phyloP scores from a whole-genome alignment of 352 stramenopile species.

The Achlya hypogyna region DNA sequence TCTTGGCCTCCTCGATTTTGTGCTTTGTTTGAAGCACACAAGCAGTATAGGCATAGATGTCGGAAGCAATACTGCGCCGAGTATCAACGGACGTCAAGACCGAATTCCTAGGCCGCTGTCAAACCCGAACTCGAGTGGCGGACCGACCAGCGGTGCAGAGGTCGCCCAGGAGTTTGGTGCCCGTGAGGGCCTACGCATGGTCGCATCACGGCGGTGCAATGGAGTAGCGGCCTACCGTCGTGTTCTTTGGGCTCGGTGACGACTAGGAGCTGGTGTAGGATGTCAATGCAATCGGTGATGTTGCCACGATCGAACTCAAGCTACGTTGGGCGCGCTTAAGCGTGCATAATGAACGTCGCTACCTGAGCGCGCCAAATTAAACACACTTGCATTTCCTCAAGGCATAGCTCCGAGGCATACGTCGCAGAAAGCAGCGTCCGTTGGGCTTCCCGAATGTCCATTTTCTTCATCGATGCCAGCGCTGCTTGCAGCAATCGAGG shows the following conservation, averaged over 20 bases:
- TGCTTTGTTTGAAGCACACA: not conserved
- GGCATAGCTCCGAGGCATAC: not conserved
- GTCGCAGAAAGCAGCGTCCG: conserved; percentile 6
- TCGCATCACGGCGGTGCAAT: not conserved
- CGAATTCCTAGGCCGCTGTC: not conserved
- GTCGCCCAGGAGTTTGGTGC: not conserved
- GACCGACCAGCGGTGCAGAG: not conserved
- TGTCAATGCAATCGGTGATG: not conserved
- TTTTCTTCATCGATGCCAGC: not conserved
- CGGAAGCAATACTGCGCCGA: not conserved
- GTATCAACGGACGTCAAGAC: not conserved
- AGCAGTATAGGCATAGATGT: conserved; percentile 6
- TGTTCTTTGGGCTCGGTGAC: not conserved
- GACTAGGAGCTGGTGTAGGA: not conserved
- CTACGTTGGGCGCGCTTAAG: too few relatives aligned
- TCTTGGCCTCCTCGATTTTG: not conserved
- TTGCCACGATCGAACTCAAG: not conserved
- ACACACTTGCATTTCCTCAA: conserved; percentile 11
- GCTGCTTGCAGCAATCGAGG: not conserved
- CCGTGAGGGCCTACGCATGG: not conserved
- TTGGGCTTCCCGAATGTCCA: not conserved
- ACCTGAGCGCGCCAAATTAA: conserved; percentile 16
- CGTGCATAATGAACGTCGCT: not conserved
- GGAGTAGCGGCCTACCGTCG: not conserved
- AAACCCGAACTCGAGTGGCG: not conserved